phyloP scores from a whole-genome alignment of 2,329 filamentous ascomycete genomes.

The Colletotrichum agaves region DNA sequence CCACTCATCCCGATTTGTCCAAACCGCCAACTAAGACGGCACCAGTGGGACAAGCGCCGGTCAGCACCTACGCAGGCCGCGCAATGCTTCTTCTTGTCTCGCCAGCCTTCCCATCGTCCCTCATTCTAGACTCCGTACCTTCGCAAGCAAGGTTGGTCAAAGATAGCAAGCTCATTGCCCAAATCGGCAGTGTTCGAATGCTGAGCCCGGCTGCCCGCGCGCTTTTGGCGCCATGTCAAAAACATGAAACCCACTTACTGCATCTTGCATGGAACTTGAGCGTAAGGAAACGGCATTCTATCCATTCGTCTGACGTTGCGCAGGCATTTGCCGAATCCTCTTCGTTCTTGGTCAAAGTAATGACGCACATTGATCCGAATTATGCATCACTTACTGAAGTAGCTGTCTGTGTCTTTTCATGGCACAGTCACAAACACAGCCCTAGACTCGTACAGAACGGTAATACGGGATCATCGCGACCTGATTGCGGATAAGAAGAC shows the following conservation, averaged over 20 bases:
- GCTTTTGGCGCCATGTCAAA: constrained; percentile 27
- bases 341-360: constrained; percentile 22
- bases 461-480: background rate
- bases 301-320: constrained; percentile 21
- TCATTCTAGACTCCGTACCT: constrained; percentile 14
- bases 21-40: constrained; percentile 19
- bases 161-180: constrained; percentile 13
- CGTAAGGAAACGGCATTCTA: background rate
- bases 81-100: constrained; percentile 22
- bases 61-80: constrained; percentile 30
- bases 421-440: background rate
- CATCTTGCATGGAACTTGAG: constrained; percentile 7
- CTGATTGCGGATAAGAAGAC: background rate
- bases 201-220: constrained; percentile 24
- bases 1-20: constrained; percentile 17
- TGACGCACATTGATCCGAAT: constrained; percentile 15
- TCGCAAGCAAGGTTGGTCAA: background rate
- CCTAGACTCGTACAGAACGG: constrained; percentile 1
- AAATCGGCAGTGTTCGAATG: constrained; percentile 6
- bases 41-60: constrained; percentile 20
- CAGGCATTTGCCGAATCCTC: background rate
- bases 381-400: background rate
- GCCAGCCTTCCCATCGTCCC: constrained; percentile 1
- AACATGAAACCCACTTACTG: constrained; percentile 34
- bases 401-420: background rate